A percentile compares a stretch with the other conserved stretches of the same genome.
Conservation (phyloP, 805 yeast genomes). For the Ogataea nonfermentans region DNA sequence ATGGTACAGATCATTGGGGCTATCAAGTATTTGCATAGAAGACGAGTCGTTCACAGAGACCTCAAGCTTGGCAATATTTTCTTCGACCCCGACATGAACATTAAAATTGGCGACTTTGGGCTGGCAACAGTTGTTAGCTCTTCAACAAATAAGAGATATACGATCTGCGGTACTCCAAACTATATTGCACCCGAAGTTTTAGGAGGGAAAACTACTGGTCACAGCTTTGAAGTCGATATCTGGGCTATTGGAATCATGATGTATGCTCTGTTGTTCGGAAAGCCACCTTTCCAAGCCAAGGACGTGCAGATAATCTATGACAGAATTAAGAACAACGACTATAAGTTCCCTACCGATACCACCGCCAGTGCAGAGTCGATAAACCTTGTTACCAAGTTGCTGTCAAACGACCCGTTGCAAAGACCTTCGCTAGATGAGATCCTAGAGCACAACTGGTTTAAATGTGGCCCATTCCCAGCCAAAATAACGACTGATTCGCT, state of each 20-base stretch:
- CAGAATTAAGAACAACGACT: constrained; percentile 81
- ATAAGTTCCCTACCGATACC: constrained; percentile 63
- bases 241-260: constrained; percentile 99
- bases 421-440: constrained; percentile 83
- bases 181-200: constrained; percentile 98
- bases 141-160: constrained; percentile 72
- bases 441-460: constrained; percentile 82
- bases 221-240: constrained; percentile 90
- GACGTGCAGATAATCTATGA: constrained; percentile 92
- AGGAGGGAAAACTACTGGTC: constrained; percentile 84
- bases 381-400: constrained; percentile 65
- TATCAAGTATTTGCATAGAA: constrained; percentile 83
- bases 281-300: constrained; percentile 97
- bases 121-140: constrained; percentile 87
- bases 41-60: constrained; percentile 94
- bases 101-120: constrained; percentile 97
- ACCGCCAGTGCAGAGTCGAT: constrained; percentile 69
- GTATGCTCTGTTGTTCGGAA: constrained; percentile 87
- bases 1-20: constrained; percentile 95
- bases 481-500: constrained; percentile 61
- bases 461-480: constrained; percentile 73
- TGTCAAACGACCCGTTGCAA: constrained; percentile 71
- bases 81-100: constrained; percentile 89
- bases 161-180: constrained; percentile 98
- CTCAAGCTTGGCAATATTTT: constrained; percentile 94